Base-by-base conservation (phyloP, 2,329 filamentous ascomycete genomes). In the Rutstroemia sp. region DNA sequence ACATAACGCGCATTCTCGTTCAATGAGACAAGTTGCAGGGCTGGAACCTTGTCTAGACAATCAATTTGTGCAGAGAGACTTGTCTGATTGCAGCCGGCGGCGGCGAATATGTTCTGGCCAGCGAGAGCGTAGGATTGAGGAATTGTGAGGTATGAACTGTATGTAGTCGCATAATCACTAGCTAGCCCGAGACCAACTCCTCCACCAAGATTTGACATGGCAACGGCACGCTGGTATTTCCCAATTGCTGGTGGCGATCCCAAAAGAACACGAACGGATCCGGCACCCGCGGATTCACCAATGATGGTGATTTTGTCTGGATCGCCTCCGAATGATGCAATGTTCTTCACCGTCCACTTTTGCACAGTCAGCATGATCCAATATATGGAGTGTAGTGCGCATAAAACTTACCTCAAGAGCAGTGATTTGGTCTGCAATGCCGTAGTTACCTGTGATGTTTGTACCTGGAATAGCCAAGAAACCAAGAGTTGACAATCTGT, bases 181-280 rank as follows among this genome's bases (percentile, higher is more conserved):
- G 66, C 65, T 3, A 77, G 66, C 0, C 76, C 78, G 5, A 80
- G 68, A 5, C 71, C 71, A 0, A 75, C 73, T 25, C 79, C 75
- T 2, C 79, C 79, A 21, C 79, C 79, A 0, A 81, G 70, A 56
- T 81, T 81, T 0, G 77, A 77, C 70, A 79, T 72, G 0, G 75
- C 71, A 4, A 79, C 69, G 1, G 74, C 76, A 8, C 75, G 74
- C 58, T 75, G 72, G 51, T 73, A 77, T 44, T 77, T 74, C 2
- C 72, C 71, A 48, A 76, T 76, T 6, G 75, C 75, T 54, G 71
- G 67, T 2, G 75, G 75, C 5, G 75, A 77, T 4, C 76, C 75
- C 3, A 80, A 71, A 4, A 79, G 69, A 2, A 74, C 71, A 30
- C 78, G 71, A 2, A 81, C 78, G 12, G 8, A 75, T 73, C 16